A percentile compares a stretch with the other conserved stretches of the same genome.
Conservation (phyloP, 1,284 basidiomycete species). For the Melanopsichium pennsylvanicum region DNA sequence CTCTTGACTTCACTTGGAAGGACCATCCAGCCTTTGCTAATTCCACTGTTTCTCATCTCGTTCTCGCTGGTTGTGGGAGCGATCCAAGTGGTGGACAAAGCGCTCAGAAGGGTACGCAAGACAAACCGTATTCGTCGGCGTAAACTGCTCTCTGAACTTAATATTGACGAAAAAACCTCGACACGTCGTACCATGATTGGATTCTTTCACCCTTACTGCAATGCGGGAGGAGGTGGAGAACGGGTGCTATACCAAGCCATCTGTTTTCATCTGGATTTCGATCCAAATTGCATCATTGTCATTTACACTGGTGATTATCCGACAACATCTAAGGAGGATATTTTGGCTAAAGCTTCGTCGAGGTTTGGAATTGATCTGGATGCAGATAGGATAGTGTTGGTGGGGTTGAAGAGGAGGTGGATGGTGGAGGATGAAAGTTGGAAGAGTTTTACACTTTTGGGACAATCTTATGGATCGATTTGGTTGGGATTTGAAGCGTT, state of each 20-base stretch:
- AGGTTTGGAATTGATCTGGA: conserved; percentile 83
- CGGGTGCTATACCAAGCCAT: conserved; percentile 94
- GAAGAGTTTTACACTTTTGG: conserved; percentile 86
- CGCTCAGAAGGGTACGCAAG: conserved; percentile 9
- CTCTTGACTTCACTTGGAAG: conserved; percentile 3
- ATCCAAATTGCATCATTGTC: conserved; percentile 77
- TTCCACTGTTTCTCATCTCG: conserved; percentile 19
- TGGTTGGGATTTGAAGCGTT: conserved; percentile 83
- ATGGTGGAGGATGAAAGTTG: conserved; percentile 84
- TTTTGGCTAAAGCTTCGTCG: conserved; percentile 70
- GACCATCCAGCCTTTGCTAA: conserved; percentile 14
- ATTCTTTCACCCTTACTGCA: conserved; percentile 96
- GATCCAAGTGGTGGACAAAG: conserved; percentile 30
- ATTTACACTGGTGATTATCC: conserved; percentile 80
- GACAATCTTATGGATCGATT: conserved; percentile 88
- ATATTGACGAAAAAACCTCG: conserved; percentile 25
- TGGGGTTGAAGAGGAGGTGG: conserved; percentile 77
- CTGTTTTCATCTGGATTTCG: conserved; percentile 76
- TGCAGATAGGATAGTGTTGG: conserved; percentile 75
- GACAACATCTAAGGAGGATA: conserved; percentile 75
- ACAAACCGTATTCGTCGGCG: conserved; percentile 24
- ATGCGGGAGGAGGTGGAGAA: conserved; percentile 96
- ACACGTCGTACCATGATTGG: conserved; percentile 67
- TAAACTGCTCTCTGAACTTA: conserved; percentile 19
- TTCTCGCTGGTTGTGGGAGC: conserved; percentile 29